phyloP scores from a whole-genome alignment of 192 early-diverging fungal genomes.

The Physocladia obscura region DNA sequence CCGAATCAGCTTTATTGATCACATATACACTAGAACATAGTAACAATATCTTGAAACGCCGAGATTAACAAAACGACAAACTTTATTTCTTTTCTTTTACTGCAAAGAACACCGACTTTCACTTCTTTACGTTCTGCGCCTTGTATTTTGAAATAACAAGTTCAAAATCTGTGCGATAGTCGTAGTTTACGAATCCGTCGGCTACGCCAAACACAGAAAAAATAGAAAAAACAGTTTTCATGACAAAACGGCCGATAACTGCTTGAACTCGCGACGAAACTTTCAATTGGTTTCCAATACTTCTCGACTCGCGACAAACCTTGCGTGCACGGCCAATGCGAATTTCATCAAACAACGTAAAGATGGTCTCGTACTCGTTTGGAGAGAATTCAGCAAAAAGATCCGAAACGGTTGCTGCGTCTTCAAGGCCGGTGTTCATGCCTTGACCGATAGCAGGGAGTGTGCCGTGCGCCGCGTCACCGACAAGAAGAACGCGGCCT shows the following conservation, averaged over 20 bases:
- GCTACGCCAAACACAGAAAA: neutral
- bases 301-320: neutral
- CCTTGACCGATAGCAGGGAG: constrained; percentile 9
- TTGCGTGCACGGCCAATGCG: neutral
- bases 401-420: constrained; percentile 1
- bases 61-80: too few relatives aligned
- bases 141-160: neutral
- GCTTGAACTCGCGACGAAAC: neutral
- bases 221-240: constrained; percentile 5
- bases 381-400: neutral
- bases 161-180: neutral
- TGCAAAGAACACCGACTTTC: too few relatives aligned
- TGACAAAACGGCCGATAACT: constrained; percentile 9
- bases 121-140: neutral
- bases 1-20: too few relatives aligned
- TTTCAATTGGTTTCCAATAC: neutral
- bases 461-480: constrained; percentile 19
- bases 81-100: too few relatives aligned
- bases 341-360: constrained; percentile 1
- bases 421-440: constrained; percentile 2
- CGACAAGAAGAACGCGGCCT: constrained; percentile 13
- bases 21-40: too few relatives aligned
- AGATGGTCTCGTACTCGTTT: neutral
- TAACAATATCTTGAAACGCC: too few relatives aligned
- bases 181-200: neutral